Evolutionary conservation across 352 stramenopile genomes (phyloP), one percentile per base, ranked within the genome.

Genomic region (Pythium brachiatum): DNA sequence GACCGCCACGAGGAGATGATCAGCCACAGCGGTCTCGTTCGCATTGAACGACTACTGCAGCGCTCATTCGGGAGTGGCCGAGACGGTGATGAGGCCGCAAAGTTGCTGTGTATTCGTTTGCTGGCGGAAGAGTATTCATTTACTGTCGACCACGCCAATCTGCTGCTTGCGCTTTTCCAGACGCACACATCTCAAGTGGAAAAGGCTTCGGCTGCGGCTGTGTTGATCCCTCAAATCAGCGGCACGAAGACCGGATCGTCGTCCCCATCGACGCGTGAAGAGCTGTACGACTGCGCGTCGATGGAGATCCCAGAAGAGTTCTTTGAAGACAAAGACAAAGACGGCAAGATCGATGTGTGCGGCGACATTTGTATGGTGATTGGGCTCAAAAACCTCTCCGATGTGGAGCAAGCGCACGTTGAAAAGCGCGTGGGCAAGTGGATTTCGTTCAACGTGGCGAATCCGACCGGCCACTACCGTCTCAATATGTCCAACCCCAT

Each of bases 291-390:
- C 61, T 90, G 79, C 48, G 79, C 75, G 32, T 75, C 76, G 25
- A 86, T 90, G 74, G 64, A 76, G 48, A 71, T 60, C 2, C 81
- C 81, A 1, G 60, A 74, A 7, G 72, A 88, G 56, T 92, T 89
- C 57, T 92, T 92, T 46, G 80, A 90, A 60, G 83, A 92, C 69
- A 89, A 89, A 52, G 83, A 92, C 64, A 78, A 72, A 57, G 83
- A 92, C 52, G 83, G 83, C 15, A 90, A 92, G 53, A 92, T 92
- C 46, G 83, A 92, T 46, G 81, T 88, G 7, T 92, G 83, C 41
- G 80, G 83, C 7, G 83, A 92, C 66, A 90, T 92, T 26, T 90
- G 80, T 52, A 79, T 90, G 47, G 76, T 88, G 4, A 76, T 92
- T n/a, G 83, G 83, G 5, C 73, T 92, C 11, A 75, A 73, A 50